Evolutionary conservation across 192 early-diverging fungal species (phyloP), one percentile per base, ranked within the genome.

Genomic region (Coemansia sp.): DNA sequence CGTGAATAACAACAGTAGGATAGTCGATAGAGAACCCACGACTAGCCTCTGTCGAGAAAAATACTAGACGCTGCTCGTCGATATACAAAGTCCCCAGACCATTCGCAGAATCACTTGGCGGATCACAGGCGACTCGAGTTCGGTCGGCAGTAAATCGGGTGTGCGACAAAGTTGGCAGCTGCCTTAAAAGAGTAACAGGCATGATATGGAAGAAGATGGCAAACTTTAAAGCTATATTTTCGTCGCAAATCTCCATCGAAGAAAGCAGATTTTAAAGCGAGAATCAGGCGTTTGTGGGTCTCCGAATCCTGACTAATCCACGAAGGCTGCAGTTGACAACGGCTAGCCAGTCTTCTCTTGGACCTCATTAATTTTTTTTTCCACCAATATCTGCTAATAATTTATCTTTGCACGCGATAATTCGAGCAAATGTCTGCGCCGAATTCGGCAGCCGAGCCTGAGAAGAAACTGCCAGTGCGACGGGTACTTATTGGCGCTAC

Each of bases 401-500:
- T 21, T 15, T 42, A 42, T 42, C 39, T 42, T 11, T 48, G 15
- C 15, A 4, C 45, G 23, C 23, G 50, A 23, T 17, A n/a, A 58
- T 58, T 58, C 14, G 14, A 17, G 11, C 23, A 55, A 58, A 58
- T 58, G 55, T 58, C 55, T n/a, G 21, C 31, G 37, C 6, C 65
- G 12, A 23, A 37, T 58, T 58, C 29, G 55, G 17, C 55, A 17
- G 29, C 29, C 7, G 55, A 32, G 29, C 55, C 55, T 25, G 41
- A 64, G 63, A 32, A 50, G 45, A 44, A 29, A 5, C 36, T 45
- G 25, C 51, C 50, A 5, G 53, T 38, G 4, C 71, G 66, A 48
- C 75, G 85, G 55, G 83, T 97, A 27, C 86, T 98, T 4, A 80
- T 98, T 39, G 94, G 88, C 6, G 87, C 89, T 0, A 95, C 96